phyloP scores from a whole-genome alignment of 768 basidiomycete genomes.

The Mycena indigotica region DNA sequence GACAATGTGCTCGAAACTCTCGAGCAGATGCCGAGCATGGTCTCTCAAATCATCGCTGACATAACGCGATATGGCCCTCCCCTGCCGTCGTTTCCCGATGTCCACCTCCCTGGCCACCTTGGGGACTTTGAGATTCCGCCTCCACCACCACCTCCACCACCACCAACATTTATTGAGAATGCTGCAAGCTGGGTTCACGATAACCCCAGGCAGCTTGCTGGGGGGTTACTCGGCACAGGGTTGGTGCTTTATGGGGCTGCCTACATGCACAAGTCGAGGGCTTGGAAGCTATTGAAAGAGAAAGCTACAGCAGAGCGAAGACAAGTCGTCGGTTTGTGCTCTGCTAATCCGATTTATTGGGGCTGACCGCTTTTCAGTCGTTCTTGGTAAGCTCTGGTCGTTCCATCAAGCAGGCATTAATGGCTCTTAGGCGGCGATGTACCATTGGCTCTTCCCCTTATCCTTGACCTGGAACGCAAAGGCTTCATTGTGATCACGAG shows the following conservation, averaged over 20 bases:
- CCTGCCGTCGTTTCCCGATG: constrained; percentile 53
- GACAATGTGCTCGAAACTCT: constrained; percentile 42
- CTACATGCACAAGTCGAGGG: constrained; percentile 33
- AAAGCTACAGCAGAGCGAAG: constrained; percentile 56
- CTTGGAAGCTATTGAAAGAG: constrained; percentile 46
- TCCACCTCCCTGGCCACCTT: constrained; percentile 60
- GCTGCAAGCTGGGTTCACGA: constrained; percentile 54
- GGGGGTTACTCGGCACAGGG: constrained; percentile 57
- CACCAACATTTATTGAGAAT: constrained; percentile 47
- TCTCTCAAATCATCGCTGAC: constrained; percentile 69
- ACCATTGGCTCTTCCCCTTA: constrained; percentile 69
- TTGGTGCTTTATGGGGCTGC: constrained; percentile 56
- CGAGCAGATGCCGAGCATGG: constrained; percentile 64
- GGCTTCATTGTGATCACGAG: constrained; percentile 86
- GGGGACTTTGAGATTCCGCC: constrained; percentile 73
- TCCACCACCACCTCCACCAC: constrained; percentile 58
- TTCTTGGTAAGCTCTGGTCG: background rate
- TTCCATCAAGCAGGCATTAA: too few relatives aligned
- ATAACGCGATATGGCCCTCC: constrained; percentile 80
- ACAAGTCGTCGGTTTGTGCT: constrained; percentile 67
- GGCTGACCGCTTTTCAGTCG: background rate
- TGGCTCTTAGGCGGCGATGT: constrained; percentile 75
- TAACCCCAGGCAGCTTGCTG: constrained; percentile 64
- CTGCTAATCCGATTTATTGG: background rate
- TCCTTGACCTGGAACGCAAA: constrained; percentile 71